Base-by-base conservation (phyloP, 2,329 filamentous ascomycete species). In the Madurella fahalii region DNA sequence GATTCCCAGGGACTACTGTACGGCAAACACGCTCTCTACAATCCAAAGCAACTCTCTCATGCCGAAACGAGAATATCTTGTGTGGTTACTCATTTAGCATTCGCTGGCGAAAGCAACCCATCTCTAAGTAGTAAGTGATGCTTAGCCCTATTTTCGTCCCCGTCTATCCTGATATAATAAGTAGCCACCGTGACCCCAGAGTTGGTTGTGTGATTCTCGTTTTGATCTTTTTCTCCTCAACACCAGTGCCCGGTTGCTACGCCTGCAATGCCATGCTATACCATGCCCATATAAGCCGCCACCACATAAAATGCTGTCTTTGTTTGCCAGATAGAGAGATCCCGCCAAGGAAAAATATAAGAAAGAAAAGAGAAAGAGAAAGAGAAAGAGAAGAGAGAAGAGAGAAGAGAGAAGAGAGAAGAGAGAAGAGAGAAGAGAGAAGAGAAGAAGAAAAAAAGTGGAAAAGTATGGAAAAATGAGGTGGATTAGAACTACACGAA, bases 201-300 rank as follows among this genome's bases (percentile, higher is more conserved):
- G 13, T 41, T 12, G 34, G 17, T 40, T 12, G 16, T 12, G 16
- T 9, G 11, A 34, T 54, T 51, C 40, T 15, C 13, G 42, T 20
- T 17, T 40, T 48, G 11, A 9, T 32, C 34, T 32, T 45, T 40
- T 32, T 39, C 16, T 41, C 44, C 32, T 20, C 37, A 37, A 50
- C 40, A 40, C 40, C 44, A 25, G 32, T 37, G 50, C 43, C 47
- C 32, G 32, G 20, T 42, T 39, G 13, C 42, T 18, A 40, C 37
- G n/a, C 43, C 50, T 39, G 47, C 42, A 32, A 53, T 49, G 46
- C 47, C 46, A 50, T 50, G 40, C 54, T 18, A 53, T 54, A 48
- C 55, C 48, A 57, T 52, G 52, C 39, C 30, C 32, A 37, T 37
- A 15, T 12, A 31, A 42, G 48, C 48, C 48, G 25, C 43, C 48